Base-by-base conservation (phyloP, 306 rosid genomes). In the Pueraria montana region DNA sequence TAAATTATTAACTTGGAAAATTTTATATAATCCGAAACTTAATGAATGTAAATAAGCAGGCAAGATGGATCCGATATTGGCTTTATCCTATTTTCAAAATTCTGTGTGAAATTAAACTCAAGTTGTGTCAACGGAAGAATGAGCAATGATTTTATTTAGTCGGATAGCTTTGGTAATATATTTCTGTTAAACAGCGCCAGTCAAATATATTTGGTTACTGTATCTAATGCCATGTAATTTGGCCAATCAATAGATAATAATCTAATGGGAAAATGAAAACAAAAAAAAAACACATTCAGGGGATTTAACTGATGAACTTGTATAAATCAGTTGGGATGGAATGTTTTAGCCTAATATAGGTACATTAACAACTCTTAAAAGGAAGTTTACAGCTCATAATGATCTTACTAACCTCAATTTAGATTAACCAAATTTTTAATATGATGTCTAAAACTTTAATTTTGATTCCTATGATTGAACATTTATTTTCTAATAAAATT, bases 401-500 rank as follows among this genome's bases (percentile, higher is more conserved):
- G 11, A 38, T 38, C 43, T 38, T 38, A 38, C 11, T 36, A 6
- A 38, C 0, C 43, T 38, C 43, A 8, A 38, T 38, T 38, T 11
- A 38, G 43, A 38, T 38, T 38, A 38, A 8, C 0, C 43, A 38
- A 38, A 38, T 38, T 6, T 38, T 46, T 12, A 45, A 12, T 42
- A 42, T 9, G 46, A 9, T 42, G 46, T 10, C 46, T 42, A 42
- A 38, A 42, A 49, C 16, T n/a, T 17, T 20, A 55, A 56, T 56
- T 56, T 56, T 56, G 4, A 21, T 56, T 56, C 16, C 11, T 8
- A 56, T 56, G 38, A 4, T 61, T 12, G 67, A 61, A 61, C n/a
- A 26, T 61, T 61, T 61, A 26, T 61, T 61, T 61, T 24, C n/a
- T 61, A 26, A 61, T 12, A n/a, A 61, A 61, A 61, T 61, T 24